Conservation (phyloP, 768 basidiomycete genomes). For the Naganishia vaughanmartiniae region DNA sequence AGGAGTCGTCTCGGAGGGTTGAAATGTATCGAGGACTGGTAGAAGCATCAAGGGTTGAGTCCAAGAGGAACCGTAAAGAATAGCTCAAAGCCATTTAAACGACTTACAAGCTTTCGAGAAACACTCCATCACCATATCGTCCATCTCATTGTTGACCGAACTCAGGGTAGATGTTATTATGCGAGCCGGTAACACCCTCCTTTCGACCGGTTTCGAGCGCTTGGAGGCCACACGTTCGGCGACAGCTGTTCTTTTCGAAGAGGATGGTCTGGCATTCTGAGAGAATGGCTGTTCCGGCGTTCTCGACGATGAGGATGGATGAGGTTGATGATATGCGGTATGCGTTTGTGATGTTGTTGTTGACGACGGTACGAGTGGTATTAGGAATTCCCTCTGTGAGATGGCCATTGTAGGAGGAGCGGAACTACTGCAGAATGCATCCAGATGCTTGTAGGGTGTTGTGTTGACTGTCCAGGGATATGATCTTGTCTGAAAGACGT, state of each 20-base stretch:
- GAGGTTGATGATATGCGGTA: not conserved
- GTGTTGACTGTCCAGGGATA: not conserved
- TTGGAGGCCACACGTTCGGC: not conserved
- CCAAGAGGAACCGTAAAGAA: not conserved
- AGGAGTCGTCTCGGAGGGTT: conserved; percentile 13
- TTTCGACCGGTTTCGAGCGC: conserved; percentile 10
- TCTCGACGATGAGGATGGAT: not conserved
- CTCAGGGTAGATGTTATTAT: conserved; percentile 4
- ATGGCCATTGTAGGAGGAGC: not conserved
- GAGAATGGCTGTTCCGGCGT: not conserved
- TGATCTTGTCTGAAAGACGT: not conserved
- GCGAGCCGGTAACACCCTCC: conserved; percentile 24
- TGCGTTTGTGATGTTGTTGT: not conserved
- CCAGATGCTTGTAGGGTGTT: not conserved
- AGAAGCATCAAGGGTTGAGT: not conserved
- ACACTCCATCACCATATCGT: conserved; percentile 31
- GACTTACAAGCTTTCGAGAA: conserved; percentile 23
- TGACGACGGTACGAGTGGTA: not conserved
- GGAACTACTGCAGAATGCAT: not conserved
- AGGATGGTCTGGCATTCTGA: conserved; percentile 6
- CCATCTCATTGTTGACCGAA: conserved; percentile 19
- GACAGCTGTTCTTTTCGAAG: not conserved
- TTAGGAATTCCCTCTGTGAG: not conserved
- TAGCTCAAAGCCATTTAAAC: not conserved
- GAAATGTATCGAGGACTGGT: conserved; percentile 20